phyloP scores from a whole-genome alignment of 345 rosid genomes.

The Gossypioides kirkii region DNA sequence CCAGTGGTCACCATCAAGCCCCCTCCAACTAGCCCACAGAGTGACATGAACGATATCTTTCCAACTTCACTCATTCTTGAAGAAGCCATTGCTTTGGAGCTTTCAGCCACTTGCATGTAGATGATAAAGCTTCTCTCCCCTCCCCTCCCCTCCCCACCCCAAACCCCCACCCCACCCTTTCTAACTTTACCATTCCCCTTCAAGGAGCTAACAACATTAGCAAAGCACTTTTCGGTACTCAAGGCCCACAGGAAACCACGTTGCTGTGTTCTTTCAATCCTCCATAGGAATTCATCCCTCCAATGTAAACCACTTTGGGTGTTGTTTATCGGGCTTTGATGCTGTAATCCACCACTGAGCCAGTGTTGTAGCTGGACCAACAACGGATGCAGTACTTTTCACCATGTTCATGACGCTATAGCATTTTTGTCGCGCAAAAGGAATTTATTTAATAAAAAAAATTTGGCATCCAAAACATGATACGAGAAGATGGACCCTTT shows the following conservation, averaged over 20 bases:
- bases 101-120: no score
- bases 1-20: no score
- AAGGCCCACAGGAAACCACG: slow-evolving; percentile 31
- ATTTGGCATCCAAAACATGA: not conserved
- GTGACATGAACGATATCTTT: no score
- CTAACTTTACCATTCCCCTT: slow-evolving; percentile 22
- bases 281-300: slow-evolving; percentile 32
- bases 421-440: no score
- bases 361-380: slow-evolving; percentile 19
- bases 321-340: slow-evolving; percentile 19
- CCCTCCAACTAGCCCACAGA: no score
- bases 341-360: slow-evolving; percentile 13
- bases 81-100: no score
- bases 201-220: slow-evolving; percentile 28
- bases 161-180: slow-evolving; percentile 13
- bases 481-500: not conserved
- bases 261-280: slow-evolving; percentile 45
- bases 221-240: slow-evolving; percentile 35
- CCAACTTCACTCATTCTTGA: no score
- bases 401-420: slow-evolving; percentile 23
- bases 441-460: no score
- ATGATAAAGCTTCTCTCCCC: no score
- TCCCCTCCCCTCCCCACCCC: no score
- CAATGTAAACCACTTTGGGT: slow-evolving; percentile 29
- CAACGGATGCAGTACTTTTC: slow-evolving; percentile 23